phyloP scores from a whole-genome alignment of 2,329 filamentous ascomycete species.

The Colletotrichum cuscutae region DNA sequence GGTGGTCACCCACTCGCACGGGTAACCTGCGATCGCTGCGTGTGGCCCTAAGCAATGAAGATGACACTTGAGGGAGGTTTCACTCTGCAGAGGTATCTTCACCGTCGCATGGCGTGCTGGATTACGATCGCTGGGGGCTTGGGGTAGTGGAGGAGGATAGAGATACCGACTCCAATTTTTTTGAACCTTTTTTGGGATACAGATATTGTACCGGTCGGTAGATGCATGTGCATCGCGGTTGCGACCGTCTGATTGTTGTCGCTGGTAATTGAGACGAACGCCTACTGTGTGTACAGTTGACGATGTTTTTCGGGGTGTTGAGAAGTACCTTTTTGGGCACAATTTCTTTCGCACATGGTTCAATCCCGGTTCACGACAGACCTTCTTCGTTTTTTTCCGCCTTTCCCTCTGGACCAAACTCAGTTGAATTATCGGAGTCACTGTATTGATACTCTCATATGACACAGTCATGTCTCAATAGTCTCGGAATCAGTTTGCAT shows the following conservation, averaged over 20 bases:
- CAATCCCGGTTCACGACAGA: neutral
- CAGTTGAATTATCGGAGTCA: neutral
- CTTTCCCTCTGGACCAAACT: neutral
- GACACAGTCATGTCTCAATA: neutral
- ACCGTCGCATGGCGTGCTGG: slow-evolving; percentile 77
- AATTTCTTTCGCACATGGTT: slow-evolving; percentile 19
- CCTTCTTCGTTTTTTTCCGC: neutral
- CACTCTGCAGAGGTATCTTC: slow-evolving; percentile 78
- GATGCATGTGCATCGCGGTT: neutral
- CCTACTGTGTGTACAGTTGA: neutral
- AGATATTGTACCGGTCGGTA: too few species aligned
- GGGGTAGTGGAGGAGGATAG: slow-evolving; percentile 66
- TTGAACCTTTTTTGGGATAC: too few species aligned
- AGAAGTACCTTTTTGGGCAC: neutral
- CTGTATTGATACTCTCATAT: too few species aligned
- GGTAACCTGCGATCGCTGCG: slow-evolving; percentile 74
- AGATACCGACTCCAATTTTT: slow-evolving; percentile 58
- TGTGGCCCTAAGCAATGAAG: slow-evolving; percentile 74
- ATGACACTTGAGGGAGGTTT: slow-evolving; percentile 76
- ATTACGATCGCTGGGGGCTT: slow-evolving; percentile 72
- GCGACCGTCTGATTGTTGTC: neutral
- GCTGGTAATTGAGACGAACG: neutral
- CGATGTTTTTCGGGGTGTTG: neutral
- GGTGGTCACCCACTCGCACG: slow-evolving; percentile 73
- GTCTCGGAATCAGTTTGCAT: neutral